Evolutionary conservation across 2,329 filamentous ascomycete species (phyloP), one percentile per base, ranked within the genome.

Genomic region (Colletotrichum nymphaeae): DNA sequence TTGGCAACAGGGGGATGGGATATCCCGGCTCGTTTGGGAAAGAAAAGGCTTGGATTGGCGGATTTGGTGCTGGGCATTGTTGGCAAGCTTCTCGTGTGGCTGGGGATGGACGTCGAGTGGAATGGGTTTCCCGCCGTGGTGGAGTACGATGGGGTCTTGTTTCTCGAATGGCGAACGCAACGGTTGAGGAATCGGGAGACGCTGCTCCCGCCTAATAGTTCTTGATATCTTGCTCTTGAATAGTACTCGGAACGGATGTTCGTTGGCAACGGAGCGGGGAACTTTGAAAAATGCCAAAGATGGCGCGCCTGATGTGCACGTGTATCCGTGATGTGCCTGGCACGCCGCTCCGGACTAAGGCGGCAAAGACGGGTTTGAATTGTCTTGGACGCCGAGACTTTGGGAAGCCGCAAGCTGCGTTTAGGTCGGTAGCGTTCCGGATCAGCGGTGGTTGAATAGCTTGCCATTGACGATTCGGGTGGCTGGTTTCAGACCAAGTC

Each of bases 11-110:
- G 57, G 22, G 35, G 22, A 57, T 28, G 49, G 60, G 32, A 35
- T 58, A 52, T 66, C 28, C 71, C 62, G 60, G 70, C 46, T 56
- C 49, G 46, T 26, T 60, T 55, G 14, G 24, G 59, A 60, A 37
- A 35, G 42, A n/a, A 72, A 63, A 69, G 19, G 49, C 53, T 56
- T 16, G 67, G 42, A 60, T 55, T 69, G 69, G 65, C 46, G n/a
- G 59, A 26, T 56, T 55, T 58, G 65, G n/a, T 37, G 42, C 30
- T 37, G 58, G 42, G 26, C 59, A 53, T 69, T n/a, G 52, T 26
- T 70, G 62, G 56, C 46, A 71, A 55, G 42, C 66, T 70, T 49
- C 58, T 42, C 46, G n/a, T 26, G 70, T 73, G 70, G 70, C 64
- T 69, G 67, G 67, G 60, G 42, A 70, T 22, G 62, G 49, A 49